Base-by-base conservation (phyloP, 202 grass and related monocot species). In the Brachypodium distachyon region DNA sequence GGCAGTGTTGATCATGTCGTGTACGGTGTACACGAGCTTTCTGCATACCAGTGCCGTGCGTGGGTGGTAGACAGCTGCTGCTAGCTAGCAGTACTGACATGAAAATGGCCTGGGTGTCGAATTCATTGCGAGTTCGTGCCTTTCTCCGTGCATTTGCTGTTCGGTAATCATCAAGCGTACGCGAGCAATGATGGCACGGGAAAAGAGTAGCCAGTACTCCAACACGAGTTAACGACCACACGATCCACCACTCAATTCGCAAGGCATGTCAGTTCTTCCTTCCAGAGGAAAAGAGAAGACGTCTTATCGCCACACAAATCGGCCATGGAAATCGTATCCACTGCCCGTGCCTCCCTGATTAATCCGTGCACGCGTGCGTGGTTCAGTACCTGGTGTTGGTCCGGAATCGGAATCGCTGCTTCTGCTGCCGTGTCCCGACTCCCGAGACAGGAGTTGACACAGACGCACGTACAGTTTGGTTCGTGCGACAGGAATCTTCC, bases 401-500 rank as follows among this genome's bases (percentile, higher is more conserved):
- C 11, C 44, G 50, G 75, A 67, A 61, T 67, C 54, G n/a, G 70
- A 62, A 76, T 70, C 54, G 7, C 57, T n/a, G 31, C 46, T 18
- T 9, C 70, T 34, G 41, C 18, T 6, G 50, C 36, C 1, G 44
- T 53, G 58, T 54, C 63, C 46, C 40, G 25, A 23, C n/a, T n/a
- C n/a, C 33, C 40, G 25, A 23, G 46, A 31, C 54, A 16, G 54
- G 57, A 49, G 22, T 50, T 12, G 54, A 46, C 27, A 54, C 21
- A 73, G 38, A 44, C 61, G 31, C 67, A 67, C 60, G 2, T 23
- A 13, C 61, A 8, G 33, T 53, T 38, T 39, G 60, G 60, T 34
- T 38, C n/a, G 67, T 73, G 68, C 59, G 23, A 61, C 31, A 31
- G 43, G 74, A 83, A 83, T 79, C 53, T 59, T 68, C 74, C 26